Evolutionary conservation across 208 protist species (phyloP).

Genomic region (Blastocrithidia nonstop): DNA sequence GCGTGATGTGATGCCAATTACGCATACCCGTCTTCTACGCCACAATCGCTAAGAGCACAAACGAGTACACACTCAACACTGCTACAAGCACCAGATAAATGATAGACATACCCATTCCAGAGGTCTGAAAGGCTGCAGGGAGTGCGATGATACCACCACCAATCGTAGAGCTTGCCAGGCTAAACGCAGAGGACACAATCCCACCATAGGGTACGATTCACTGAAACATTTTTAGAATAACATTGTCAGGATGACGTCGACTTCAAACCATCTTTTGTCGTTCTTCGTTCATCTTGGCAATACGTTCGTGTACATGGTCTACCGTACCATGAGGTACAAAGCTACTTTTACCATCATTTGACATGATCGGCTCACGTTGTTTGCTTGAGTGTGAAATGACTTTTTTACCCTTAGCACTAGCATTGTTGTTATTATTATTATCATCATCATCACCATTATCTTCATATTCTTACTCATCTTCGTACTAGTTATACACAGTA

Average conservation of each 20-base stretch:
- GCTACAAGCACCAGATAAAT: slow-evolving; percentile 14
- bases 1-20: slow-evolving; percentile 28
- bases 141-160: slow-evolving; percentile 47
- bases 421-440: neutral
- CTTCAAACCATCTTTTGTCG: slow-evolving; percentile 14
- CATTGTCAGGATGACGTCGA: slow-evolving; percentile 25
- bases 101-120: slow-evolving; percentile 21
- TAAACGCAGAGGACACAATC: slow-evolving; percentile 24
- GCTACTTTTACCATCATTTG: too few relatives aligned
- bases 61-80: slow-evolving; percentile 35
- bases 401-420: neutral
- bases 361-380: too few relatives aligned
- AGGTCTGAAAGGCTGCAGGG: slow-evolving; percentile 31
- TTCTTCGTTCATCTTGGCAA: slow-evolving; percentile 8
- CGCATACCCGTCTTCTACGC: slow-evolving; percentile 15
- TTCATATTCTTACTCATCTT: neutral
- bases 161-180: slow-evolving; percentile 43
- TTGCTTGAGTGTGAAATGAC: too few relatives aligned
- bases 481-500: neutral
- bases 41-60: slow-evolving; percentile 19
- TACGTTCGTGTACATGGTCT: slow-evolving; percentile 9
- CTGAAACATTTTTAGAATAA: slow-evolving; percentile 13
- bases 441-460: neutral
- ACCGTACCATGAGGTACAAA: too few relatives aligned
- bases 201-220: slow-evolving; percentile 33